Percentiles rank a stretch among this genome's conserved stretches.
Evolutionary conservation across 2,329 filamentous ascomycete species (phyloP).

Genomic region (Alternaria arborescens): DNA sequence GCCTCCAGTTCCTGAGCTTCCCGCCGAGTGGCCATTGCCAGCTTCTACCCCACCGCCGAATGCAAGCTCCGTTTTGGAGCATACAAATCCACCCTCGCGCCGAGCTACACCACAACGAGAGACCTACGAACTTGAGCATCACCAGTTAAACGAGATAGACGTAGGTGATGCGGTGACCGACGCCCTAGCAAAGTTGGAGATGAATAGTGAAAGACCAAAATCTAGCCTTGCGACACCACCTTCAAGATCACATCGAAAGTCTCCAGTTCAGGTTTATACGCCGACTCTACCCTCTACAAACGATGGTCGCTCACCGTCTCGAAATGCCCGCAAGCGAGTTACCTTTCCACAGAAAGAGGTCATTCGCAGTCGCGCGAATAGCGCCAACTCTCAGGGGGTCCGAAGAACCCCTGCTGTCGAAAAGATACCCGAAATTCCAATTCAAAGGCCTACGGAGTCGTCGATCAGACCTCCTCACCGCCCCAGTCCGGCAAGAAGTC

Average conservation of each 20-base stretch:
- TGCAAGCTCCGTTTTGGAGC: constrained; percentile 22
- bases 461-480: constrained; percentile 7
- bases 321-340: constrained; percentile 5
- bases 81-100: constrained; percentile 18
- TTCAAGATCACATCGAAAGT: constrained; percentile 5
- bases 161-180: constrained; percentile 29
- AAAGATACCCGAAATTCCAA: constrained; percentile 7
- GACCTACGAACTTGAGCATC: constrained; percentile 27
- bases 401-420: constrained; percentile 2
- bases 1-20: constrained; percentile 41
- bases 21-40: constrained; percentile 37
- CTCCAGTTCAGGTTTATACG: constrained; percentile 1
- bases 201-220: constrained; percentile 24
- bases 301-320: neutral
- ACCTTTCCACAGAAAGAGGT: constrained; percentile 10
- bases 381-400: neutral
- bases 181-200: constrained; percentile 31
- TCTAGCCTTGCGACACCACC: constrained; percentile 10
- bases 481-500: neutral
- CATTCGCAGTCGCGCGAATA: constrained; percentile 6
- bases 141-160: constrained; percentile 29
- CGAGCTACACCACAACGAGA: constrained; percentile 15
- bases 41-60: constrained; percentile 25
- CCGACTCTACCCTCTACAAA: neutral
- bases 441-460: neutral